phyloP scores from a whole-genome alignment of 495 filamentous ascomycete genomes.

The Parmelia sp. region DNA sequence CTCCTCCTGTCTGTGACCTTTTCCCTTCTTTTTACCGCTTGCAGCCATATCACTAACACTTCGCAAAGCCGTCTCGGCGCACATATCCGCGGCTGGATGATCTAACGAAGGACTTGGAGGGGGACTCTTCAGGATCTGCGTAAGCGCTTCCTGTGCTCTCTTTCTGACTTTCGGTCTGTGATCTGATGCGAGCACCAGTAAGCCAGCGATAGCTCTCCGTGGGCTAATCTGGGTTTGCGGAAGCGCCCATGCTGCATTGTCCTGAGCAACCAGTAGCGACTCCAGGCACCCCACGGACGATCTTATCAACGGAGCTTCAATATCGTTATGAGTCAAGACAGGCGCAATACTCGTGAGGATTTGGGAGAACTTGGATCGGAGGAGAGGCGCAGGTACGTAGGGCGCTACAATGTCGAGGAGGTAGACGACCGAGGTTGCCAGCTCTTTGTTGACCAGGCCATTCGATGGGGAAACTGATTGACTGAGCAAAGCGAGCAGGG shows the following conservation, averaged over 20 bases:
- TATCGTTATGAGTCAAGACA: slow-evolving; percentile 67
- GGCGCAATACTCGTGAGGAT: slow-evolving; percentile 84
- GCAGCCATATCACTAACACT: slow-evolving; percentile 63
- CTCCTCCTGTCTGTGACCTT: slow-evolving; percentile 39
- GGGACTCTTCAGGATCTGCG: slow-evolving; percentile 70
- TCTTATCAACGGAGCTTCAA: slow-evolving; percentile 78
- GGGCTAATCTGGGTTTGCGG: slow-evolving; percentile 77
- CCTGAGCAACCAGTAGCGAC: slow-evolving; percentile 79
- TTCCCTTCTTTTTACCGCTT: slow-evolving; percentile 59
- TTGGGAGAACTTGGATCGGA: slow-evolving; percentile 87
- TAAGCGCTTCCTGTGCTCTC: slow-evolving; percentile 83
- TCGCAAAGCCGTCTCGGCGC: slow-evolving; percentile 78
- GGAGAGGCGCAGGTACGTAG: slow-evolving; percentile 72
- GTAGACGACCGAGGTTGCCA: slow-evolving; percentile 85
- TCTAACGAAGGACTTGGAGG: slow-evolving; percentile 87
- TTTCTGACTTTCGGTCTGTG: slow-evolving; percentile 92
- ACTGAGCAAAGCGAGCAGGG: slow-evolving; percentile 80
- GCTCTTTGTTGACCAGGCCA: slow-evolving; percentile 70
- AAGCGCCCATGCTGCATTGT: slow-evolving; percentile 79
- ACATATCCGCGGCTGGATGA: slow-evolving; percentile 92
- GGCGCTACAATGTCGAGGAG: slow-evolving; percentile 86
- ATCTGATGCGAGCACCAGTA: slow-evolving; percentile 76
- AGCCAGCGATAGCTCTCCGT: slow-evolving; percentile 79
- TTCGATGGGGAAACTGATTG: slow-evolving; percentile 59
- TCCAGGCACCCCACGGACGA: slow-evolving; percentile 92